Conservation (phyloP, 2,329 filamentous ascomycete genomes). For the Epichloe uncinata region DNA sequence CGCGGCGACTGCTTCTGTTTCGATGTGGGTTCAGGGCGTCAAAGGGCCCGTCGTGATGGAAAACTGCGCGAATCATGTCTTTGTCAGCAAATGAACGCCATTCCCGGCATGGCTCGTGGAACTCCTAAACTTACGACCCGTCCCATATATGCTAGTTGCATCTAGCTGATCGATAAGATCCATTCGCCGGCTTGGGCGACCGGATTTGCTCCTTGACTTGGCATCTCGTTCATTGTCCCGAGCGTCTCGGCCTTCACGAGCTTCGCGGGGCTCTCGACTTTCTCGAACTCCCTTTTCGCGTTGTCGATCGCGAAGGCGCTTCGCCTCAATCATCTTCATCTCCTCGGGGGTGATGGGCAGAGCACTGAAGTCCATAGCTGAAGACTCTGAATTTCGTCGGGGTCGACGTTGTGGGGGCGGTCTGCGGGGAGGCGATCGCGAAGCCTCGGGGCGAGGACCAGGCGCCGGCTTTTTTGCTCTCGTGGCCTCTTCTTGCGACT, state of each 20-base stretch:
- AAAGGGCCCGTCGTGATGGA: slow-evolving; percentile 95
- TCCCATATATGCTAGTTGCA: slow-evolving; percentile 90
- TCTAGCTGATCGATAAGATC: slow-evolving; percentile 96
- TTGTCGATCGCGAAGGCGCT: slow-evolving; percentile 13
- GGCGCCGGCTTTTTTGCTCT: slow-evolving; percentile 29
- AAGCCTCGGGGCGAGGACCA: slow-evolving; percentile 17
- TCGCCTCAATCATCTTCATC: slow-evolving; percentile 24
- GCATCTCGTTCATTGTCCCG: slow-evolving; percentile 22
- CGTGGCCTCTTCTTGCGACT: slow-evolving; percentile 53
- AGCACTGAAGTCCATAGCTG: slow-evolving; percentile 45
- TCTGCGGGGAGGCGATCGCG: slow-evolving; percentile 27
- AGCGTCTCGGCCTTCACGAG: slow-evolving; percentile 30
- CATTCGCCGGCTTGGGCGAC: slow-evolving; percentile 40
- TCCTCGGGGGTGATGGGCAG: slow-evolving; percentile 46
- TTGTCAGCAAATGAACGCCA: not conserved
- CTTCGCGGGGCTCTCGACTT: slow-evolving; percentile 9
- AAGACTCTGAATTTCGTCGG: slow-evolving; percentile 70
- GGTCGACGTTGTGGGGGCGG: slow-evolving; percentile 32
- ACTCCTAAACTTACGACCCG: slow-evolving; percentile 53
- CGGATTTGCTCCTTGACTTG: slow-evolving; percentile 34
- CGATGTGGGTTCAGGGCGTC: slow-evolving; percentile 92
- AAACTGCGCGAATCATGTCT: slow-evolving; percentile 44
- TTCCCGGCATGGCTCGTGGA: not conserved
- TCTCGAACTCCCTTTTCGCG: slow-evolving; percentile 9
- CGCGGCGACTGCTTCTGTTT: slow-evolving; percentile 70